Percentiles rank a stretch among this genome's conserved stretches.
These are phyloP conservation scores for Parafenestella ontariensis DNA, from an alignment of 2,329 filamentous ascomycete genomes.

Conservation along the genomic window DNA sequence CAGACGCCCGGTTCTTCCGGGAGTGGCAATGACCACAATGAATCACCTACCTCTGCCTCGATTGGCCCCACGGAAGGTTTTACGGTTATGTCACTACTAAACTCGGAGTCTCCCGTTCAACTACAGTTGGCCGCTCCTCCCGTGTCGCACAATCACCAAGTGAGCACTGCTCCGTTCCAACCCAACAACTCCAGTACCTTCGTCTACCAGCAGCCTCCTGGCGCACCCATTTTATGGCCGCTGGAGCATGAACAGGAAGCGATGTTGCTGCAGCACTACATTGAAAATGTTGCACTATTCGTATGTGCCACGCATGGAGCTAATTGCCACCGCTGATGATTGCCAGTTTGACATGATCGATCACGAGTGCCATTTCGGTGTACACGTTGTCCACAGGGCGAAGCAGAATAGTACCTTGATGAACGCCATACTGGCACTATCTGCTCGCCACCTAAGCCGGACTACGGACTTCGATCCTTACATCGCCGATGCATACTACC, in stretches of 20 bases:
- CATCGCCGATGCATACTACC: constrained; percentile 52
- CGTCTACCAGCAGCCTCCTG: constrained; percentile 39
- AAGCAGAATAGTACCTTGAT: constrained; percentile 50
- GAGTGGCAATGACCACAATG: constrained; percentile 18
- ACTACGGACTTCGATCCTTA: constrained; percentile 50
- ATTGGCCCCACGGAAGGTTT: constrained; percentile 39
- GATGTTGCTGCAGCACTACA: constrained; percentile 46
- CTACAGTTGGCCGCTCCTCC: constrained; percentile 18
- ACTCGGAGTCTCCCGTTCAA: constrained; percentile 40
- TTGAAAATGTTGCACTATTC: constrained; percentile 47
- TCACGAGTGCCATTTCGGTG: constrained; percentile 41
- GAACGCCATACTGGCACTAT: constrained; percentile 53
- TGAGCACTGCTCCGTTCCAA: constrained; percentile 11
- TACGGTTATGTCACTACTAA: constrained; percentile 43
- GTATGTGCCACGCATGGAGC: constrained; percentile 18
- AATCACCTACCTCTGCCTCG: constrained; percentile 24
- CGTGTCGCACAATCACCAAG: constrained; percentile 22
- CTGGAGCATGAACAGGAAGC: constrained; percentile 47
- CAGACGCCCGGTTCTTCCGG: constrained; percentile 15
- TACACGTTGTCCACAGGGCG: constrained; percentile 45
- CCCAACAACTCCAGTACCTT: constrained; percentile 24
- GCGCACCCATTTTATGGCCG: constrained; percentile 43
- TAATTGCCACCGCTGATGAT: background rate
- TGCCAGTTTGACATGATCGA: constrained; percentile 47
- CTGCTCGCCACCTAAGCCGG: constrained; percentile 52